Base-by-base conservation (phyloP, 345 rosid genomes). In the Syzygium jambos region DNA sequence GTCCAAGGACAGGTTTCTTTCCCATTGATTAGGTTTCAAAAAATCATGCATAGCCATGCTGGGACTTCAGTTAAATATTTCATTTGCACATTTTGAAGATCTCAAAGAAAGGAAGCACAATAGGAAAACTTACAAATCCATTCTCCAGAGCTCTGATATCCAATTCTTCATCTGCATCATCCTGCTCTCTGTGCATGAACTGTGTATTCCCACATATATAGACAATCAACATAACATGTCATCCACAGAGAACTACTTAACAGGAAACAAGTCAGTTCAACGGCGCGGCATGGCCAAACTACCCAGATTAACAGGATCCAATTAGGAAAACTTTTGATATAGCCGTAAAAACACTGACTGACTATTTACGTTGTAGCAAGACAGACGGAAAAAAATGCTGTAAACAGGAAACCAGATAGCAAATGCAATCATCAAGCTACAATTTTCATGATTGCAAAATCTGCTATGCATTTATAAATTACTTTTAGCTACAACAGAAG, bases 61-160 rank as follows among this genome's bases (percentile, higher is more conserved):
- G 57, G 82, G 59, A 17, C 30, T 51, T 38, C 49, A 38, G 49
- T 38, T 73, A 5, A 34, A 73, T 73, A 73, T 73, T 73, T 34
- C 41, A 54, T 9, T 41, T 82, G 51, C 27, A 46, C 43, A 41
- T 14, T 43, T 14, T 68, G 29, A 25, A 61, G n/a, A 55, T 7
- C 21, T 41, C 29, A 51, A 55, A 25, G 65, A 8, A 46, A 61
- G 34, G 63, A 63, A 49, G 55, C 51, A 43, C 59, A 86, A 85
- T 38, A 73, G 80, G 23, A 34, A 38, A 73, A 38, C 94, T 92
- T 90, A 93, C 91, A 84, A 57, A 93, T 90, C 94, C 94, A 89
- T 91, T 90, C 87, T 89, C 90, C 59, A 93, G 85, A 29, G 92
- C 93, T 83, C 30, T 90, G 68, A 84, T 89, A 86, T 93, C 93